Evolutionary conservation across 2,329 filamentous ascomycete species (phyloP), one percentile per base, ranked within the genome.

Genomic region (Claviceps sp.): DNA sequence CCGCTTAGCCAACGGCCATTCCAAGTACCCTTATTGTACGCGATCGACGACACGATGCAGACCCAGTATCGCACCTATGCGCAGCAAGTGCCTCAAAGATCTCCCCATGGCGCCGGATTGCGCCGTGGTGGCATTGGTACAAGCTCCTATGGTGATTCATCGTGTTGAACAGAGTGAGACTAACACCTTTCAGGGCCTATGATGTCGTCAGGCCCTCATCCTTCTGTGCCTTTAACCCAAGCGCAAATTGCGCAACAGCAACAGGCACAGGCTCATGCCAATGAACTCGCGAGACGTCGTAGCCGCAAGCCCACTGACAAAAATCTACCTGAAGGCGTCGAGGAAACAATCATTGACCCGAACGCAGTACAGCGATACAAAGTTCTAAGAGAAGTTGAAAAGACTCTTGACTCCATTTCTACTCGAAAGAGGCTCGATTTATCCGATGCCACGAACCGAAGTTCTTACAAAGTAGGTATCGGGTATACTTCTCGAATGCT

Each of bases 351-450:
- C 55, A 81, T 95, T 57, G 89, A 71, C 47, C 55, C 87, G 56
- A 87, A 95, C 65, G 84, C 85, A 41, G 89, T 85, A 45, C 76
- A 84, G 64, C 79, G 88, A 59, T 98, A 98, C 71, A 84, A 82
- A 63, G 82, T 85, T 53, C 71, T 98, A 64, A 82, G 89, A 63
- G 89, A 95, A 58, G 74, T 94, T 54, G 93, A 98, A 75, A 83
- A 88, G 63, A 80, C 84, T 51, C 74, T 98, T 52, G 93, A 98
- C 72, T 87, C 91, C 42, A 87, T 88, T 17, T 94, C 96, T 77
- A 90, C 93, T 67, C 84, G 91, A 63, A 98, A 98, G 73, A 80
- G 90, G 56, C 72, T 98, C 56, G 93, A 98, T 64, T 84, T 96
- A 24, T 55, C 49, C 19, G 57, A 57, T 24, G 50, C 49, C 13